These are phyloP conservation scores for Arachis hypogaea DNA, from an alignment of 306 rosid genomes.

Conservation along the genomic window DNA sequence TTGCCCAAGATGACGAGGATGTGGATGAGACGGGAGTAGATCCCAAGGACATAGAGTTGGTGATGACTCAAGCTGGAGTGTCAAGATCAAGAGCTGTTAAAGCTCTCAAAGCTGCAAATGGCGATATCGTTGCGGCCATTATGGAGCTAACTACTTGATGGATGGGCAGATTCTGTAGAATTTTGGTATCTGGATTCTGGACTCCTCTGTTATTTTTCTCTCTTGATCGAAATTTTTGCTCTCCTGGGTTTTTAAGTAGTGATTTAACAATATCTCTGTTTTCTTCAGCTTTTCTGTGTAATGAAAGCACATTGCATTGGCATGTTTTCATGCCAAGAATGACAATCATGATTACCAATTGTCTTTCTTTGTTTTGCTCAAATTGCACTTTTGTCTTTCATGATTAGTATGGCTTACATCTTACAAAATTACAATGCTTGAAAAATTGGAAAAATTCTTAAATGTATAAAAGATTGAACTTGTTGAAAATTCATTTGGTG, in stretches of 20 bases:
- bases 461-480: too few relatives aligned
- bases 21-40: constrained; percentile 84
- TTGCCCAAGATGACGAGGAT: constrained; percentile 76
- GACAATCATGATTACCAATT: constrained; percentile 8
- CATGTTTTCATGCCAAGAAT: constrained; percentile 29
- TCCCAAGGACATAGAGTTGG: constrained; percentile 85
- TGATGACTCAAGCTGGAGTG: constrained; percentile 94
- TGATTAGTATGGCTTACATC: too few relatives aligned
- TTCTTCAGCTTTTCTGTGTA: constrained; percentile 30
- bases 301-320: constrained; percentile 20
- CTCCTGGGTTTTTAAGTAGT: constrained; percentile 32
- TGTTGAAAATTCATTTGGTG: too few relatives aligned
- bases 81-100: constrained; percentile 78
- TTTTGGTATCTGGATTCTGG: constrained; percentile 29
- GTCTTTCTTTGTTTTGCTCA: constrained; percentile 4
- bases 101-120: constrained; percentile 71
- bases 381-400: too few relatives aligned
- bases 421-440: too few relatives aligned
- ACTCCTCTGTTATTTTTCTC: constrained; percentile 32
- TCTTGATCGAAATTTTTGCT: constrained; percentile 35
- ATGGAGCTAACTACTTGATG: constrained; percentile 79
- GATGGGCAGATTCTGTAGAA: constrained; percentile 38
- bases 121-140: constrained; percentile 91
- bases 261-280: constrained; percentile 24
- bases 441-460: too few relatives aligned